Percentiles rank a stretch among this genome's conserved stretches.
Conservation (phyloP, 179 eudicot genomes). For the Drosera spatulata region DNA sequence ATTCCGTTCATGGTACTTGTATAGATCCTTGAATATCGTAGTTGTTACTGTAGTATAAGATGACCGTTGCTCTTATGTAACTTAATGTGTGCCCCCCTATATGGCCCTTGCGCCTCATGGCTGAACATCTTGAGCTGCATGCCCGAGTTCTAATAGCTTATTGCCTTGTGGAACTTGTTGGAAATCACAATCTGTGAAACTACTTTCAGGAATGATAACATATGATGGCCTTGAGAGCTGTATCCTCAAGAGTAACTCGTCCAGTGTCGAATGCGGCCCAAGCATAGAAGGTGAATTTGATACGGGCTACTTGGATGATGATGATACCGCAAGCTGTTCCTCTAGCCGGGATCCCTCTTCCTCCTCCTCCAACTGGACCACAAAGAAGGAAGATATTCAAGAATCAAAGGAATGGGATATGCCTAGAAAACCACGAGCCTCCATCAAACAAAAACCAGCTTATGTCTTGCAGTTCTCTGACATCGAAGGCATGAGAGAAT, state of each 20-base stretch:
- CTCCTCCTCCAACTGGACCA: slow-evolving; percentile 50
- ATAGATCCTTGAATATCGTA: too few species aligned
- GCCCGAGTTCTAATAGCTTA: too few species aligned
- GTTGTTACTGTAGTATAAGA: too few species aligned
- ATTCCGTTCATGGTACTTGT: too few species aligned
- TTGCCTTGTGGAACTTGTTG: background rate
- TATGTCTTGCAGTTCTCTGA: slow-evolving; percentile 35
- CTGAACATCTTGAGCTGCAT: too few species aligned
- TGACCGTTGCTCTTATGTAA: too few species aligned
- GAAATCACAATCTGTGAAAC: background rate
- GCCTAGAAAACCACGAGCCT: slow-evolving; percentile 32
- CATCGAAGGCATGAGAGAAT: slow-evolving; percentile 66
- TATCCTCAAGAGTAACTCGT: slow-evolving; percentile 47
- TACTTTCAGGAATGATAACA: slow-evolving; percentile 58
- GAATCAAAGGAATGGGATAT: slow-evolving; percentile 46
- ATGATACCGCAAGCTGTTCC: slow-evolving; percentile 54
- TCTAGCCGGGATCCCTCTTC: slow-evolving; percentile 61
- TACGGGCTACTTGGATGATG: slow-evolving; percentile 50
- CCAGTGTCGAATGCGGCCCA: slow-evolving; percentile 30
- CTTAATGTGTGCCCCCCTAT: too few species aligned
- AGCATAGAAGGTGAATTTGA: slow-evolving; percentile 35
- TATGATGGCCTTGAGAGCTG: slow-evolving; percentile 87
- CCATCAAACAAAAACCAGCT: slow-evolving; percentile 32
- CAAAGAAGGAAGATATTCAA: slow-evolving; percentile 36
- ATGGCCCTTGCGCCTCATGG: too few species aligned